Evolutionary conservation across 1,139 yeast species (phyloP).

Genomic region (Saccharomyces uvarum): DNA sequence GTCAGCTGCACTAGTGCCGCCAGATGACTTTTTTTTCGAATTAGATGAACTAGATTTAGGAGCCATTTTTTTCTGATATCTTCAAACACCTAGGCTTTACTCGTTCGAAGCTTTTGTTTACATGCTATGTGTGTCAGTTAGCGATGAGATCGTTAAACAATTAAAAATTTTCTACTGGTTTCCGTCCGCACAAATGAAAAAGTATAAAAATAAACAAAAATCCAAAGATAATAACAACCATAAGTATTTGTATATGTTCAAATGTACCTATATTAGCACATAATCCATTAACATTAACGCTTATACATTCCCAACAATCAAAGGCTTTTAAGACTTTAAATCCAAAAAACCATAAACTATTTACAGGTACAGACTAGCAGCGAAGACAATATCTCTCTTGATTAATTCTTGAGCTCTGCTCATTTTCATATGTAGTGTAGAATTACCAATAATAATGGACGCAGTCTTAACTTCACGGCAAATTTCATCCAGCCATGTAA

Average conservation of each 20-base stretch:
- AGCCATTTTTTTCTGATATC: conserved; percentile 17
- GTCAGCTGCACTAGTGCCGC: conserved; percentile 14
- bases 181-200: conserved; percentile 1
- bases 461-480: conserved; percentile 94
- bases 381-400: conserved; percentile 93
- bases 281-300: background rate
- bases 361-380: conserved; percentile 84
- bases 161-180: background rate
- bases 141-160: background rate
- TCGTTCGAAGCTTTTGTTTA: background rate
- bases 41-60: conserved; percentile 23
- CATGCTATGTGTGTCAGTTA: background rate
- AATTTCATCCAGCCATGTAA: conserved; percentile 86
- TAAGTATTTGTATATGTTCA: background rate
- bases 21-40: conserved; percentile 27
- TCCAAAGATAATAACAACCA: background rate
- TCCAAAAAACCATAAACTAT: background rate
- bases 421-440: conserved; percentile 81
- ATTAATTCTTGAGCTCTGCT: conserved; percentile 87
- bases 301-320: background rate
- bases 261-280: background rate
- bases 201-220: background rate
- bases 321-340: background rate
- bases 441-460: conserved; percentile 89
- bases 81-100: background rate